These are phyloP conservation scores for Ascochyta clinopodiicola DNA, from an alignment of 2,329 filamentous ascomycete genomes.

Conservation along the genomic window DNA sequence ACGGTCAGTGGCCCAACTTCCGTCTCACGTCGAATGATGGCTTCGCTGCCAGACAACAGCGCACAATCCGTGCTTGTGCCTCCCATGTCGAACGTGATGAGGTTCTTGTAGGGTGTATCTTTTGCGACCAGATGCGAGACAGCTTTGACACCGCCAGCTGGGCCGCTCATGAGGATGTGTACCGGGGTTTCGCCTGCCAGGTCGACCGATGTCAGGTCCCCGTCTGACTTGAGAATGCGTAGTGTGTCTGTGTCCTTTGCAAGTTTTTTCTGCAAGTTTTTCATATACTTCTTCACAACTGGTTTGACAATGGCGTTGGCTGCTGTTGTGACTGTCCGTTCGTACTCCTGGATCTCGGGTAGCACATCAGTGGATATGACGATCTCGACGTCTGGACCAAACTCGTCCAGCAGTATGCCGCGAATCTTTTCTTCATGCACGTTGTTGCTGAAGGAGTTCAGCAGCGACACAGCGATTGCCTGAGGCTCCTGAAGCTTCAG, in stretches of 20 bases:
- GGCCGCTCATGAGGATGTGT: conserved; percentile 59
- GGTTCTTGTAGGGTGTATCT: conserved; percentile 56
- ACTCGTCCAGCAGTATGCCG: conserved; percentile 51
- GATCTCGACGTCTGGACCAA: conserved; percentile 52
- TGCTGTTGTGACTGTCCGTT: conserved; percentile 57
- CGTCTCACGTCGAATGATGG: conserved; percentile 55
- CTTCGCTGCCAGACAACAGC: conserved; percentile 53
- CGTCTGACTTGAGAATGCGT: conserved; percentile 59
- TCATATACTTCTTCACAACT: conserved; percentile 55
- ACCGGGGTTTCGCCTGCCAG: conserved; percentile 56
- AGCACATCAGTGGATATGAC: conserved; percentile 56
- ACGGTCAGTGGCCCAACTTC: conserved; percentile 55
- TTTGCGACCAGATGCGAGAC: conserved; percentile 56
- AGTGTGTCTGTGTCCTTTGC: conserved; percentile 52
- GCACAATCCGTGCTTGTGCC: conserved; percentile 59
- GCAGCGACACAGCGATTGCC: conserved; percentile 55
- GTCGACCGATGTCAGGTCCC: conserved; percentile 55
- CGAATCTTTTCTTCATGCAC: conserved; percentile 52
- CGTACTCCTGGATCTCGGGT: conserved; percentile 58
- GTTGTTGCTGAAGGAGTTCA: conserved; percentile 57
- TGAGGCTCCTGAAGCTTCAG: conserved; percentile 52
- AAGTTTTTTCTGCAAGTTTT: conserved; percentile 50
- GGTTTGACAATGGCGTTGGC: conserved; percentile 59
- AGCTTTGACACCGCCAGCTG: conserved; percentile 58
- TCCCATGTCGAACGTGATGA: conserved; percentile 61